Evolutionary conservation across 1,139 yeast species (phyloP).

Genomic region (Candida albicans): DNA sequence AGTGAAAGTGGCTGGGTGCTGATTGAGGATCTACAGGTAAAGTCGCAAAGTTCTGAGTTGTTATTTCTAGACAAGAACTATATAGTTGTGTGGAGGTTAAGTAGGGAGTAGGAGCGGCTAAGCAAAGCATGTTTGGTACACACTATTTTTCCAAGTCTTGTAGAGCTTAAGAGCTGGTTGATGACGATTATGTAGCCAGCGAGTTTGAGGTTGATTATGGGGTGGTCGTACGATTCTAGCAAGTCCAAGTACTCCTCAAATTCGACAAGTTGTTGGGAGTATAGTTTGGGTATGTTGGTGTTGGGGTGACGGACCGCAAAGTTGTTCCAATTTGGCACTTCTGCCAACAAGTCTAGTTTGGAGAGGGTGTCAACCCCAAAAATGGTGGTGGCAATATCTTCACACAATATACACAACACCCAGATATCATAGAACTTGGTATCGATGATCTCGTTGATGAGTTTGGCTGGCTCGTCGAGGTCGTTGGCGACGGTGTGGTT

Average conservation of each 20-base stretch:
- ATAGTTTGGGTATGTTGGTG: slow-evolving; percentile 12
- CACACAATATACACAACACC: slow-evolving; percentile 31
- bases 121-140: slow-evolving; percentile 9
- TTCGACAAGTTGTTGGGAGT: slow-evolving; percentile 16
- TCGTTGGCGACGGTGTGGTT: slow-evolving; percentile 6
- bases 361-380: slow-evolving; percentile 21
- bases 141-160: slow-evolving; percentile 19
- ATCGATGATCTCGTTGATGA: slow-evolving; percentile 37
- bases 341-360: slow-evolving; percentile 14
- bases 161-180: slow-evolving; percentile 18
- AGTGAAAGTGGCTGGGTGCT: slow-evolving; percentile 54
- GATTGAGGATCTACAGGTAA: slow-evolving; percentile 52
- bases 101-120: slow-evolving; percentile 15
- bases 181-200: slow-evolving; percentile 23
- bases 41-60: slow-evolving; percentile 53
- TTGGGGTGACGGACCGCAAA: slow-evolving; percentile 26
- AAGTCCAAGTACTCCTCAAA: slow-evolving; percentile 17
- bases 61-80: slow-evolving; percentile 63
- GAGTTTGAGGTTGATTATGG: slow-evolving; percentile 18
- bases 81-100: slow-evolving; percentile 64
- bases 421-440: slow-evolving; percentile 42
- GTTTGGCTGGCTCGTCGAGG: slow-evolving; percentile 5
- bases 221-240: slow-evolving; percentile 8
- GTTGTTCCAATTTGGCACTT: slow-evolving; percentile 27
- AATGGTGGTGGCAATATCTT: slow-evolving; percentile 18